These are phyloP conservation scores for Ascochyta clinopodiicola DNA, from an alignment of 2,329 filamentous ascomycete species.

Conservation along the genomic window DNA sequence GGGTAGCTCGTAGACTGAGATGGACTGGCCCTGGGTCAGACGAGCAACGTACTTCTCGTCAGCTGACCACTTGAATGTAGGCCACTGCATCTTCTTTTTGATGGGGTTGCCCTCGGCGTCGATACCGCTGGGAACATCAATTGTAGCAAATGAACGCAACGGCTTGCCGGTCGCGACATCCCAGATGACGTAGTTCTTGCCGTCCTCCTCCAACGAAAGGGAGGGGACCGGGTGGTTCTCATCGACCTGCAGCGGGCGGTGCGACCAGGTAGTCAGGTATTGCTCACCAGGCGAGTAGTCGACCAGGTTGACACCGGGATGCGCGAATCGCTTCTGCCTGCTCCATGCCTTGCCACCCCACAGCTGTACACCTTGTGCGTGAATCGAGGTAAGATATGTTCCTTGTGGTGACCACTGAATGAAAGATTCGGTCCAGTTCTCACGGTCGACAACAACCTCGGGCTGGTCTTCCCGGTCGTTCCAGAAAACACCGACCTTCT, in stretches of 20 bases:
- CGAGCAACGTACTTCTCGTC: slow-evolving; percentile 97
- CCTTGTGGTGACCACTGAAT: slow-evolving; percentile 97
- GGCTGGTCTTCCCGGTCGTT: slow-evolving; percentile 94
- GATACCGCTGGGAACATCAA: slow-evolving; percentile 73
- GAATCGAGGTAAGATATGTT: slow-evolving; percentile 92
- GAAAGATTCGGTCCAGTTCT: slow-evolving; percentile 97
- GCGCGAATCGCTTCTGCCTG: slow-evolving; percentile 89
- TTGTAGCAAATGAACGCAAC: slow-evolving; percentile 89
- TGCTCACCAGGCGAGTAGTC: slow-evolving; percentile 94
- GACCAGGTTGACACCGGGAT: slow-evolving; percentile 93
- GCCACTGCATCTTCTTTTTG: slow-evolving; percentile 97
- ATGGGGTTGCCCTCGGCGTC: slow-evolving; percentile 69
- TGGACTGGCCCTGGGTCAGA: slow-evolving; percentile 84
- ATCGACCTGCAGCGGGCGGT: slow-evolving; percentile 88
- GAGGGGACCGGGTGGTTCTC: slow-evolving; percentile 86
- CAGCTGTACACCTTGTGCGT: slow-evolving; percentile 94
- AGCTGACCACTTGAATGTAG: slow-evolving; percentile 98
- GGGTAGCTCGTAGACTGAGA: slow-evolving; percentile 89
- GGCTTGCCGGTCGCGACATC: slow-evolving; percentile 89
- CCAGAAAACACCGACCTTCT: slow-evolving; percentile 95
- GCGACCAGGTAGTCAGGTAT: slow-evolving; percentile 96
- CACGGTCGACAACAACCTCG: slow-evolving; percentile 87
- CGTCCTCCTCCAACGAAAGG: slow-evolving; percentile 80
- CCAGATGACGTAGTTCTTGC: slow-evolving; percentile 99
- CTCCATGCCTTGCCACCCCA: slow-evolving; percentile 93